phyloP scores from a whole-genome alignment of 257 asterid species.

The Nicotiana attenuata region DNA sequence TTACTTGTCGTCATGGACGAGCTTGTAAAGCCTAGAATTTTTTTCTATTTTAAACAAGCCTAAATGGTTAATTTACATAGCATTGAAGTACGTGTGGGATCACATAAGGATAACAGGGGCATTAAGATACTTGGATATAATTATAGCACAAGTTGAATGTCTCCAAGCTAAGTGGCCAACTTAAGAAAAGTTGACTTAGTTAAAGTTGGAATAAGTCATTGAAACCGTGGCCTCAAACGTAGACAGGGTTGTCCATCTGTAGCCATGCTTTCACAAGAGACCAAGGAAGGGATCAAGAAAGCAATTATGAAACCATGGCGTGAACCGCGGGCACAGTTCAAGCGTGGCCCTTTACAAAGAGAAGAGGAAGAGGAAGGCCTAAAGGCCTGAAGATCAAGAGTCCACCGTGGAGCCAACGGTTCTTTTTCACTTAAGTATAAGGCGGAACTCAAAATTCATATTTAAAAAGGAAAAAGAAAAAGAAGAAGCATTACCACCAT shows the following conservation, averaged over 20 bases:
- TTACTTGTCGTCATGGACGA: too few species aligned
- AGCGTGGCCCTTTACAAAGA: not conserved
- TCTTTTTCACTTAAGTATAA: too few species aligned
- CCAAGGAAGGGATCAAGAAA: not conserved
- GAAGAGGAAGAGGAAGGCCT: not conserved
- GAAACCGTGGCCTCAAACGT: too few species aligned
- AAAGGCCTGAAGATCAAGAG: not conserved
- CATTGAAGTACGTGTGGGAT: too few species aligned
- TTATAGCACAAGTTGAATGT: not conserved
- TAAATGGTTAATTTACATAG: too few species aligned
- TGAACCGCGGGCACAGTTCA: not conserved
- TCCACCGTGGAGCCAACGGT: not conserved
- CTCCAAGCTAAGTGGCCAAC: not conserved
- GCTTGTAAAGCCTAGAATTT: too few species aligned
- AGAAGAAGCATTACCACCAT: not conserved
- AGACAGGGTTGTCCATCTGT: not conserved
- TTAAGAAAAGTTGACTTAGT: too few species aligned
- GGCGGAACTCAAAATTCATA: not conserved
- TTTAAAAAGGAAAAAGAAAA: not conserved
- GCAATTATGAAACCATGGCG: not conserved
- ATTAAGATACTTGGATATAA: too few species aligned
- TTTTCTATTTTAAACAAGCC: too few species aligned
- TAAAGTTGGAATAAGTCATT: too few species aligned
- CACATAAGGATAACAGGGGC: too few species aligned
- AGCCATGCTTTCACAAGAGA: not conserved